Evolutionary conservation across 2,329 filamentous ascomycete genomes (phyloP).

Genomic region (Stachybotrys chlorohalonatus): DNA sequence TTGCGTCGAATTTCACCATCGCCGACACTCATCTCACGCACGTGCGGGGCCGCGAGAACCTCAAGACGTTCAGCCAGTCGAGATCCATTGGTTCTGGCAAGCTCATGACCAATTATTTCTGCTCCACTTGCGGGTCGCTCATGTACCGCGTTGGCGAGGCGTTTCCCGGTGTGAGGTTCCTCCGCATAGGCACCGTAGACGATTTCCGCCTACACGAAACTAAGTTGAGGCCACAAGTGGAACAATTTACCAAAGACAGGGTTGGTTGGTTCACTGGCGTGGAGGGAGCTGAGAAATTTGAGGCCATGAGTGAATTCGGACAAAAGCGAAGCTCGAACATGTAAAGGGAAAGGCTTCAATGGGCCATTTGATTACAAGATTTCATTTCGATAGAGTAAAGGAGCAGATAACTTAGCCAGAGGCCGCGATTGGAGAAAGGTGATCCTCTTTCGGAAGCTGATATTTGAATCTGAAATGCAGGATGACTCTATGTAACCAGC

Average conservation of each 20-base stretch:
- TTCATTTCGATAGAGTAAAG: no score
- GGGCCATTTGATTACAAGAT: no score
- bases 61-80: conserved; percentile 38
- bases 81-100: conserved; percentile 35
- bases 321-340: no score
- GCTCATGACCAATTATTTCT: conserved; percentile 53
- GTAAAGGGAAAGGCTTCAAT: no score
- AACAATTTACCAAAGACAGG: conserved; percentile 41
- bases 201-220: conserved; percentile 49
- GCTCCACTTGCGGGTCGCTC: conserved; percentile 45
- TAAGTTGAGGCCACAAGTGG: conserved; percentile 40
- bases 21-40: background rate
- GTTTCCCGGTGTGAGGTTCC: conserved; percentile 34
- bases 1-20: conserved; percentile 43
- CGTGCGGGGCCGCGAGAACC: conserved; percentile 2
- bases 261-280: conserved; percentile 30
- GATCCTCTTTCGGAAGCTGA: no score
- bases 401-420: no score
- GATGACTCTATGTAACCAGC: no score
- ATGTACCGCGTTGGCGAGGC: conserved; percentile 43
- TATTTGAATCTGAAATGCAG: no score
- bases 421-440: no score
- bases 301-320: background rate
- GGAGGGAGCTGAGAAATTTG: background rate
- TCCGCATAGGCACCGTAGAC: conserved; percentile 51